Base-by-base conservation (phyloP, 2,329 filamentous ascomycete species). In the Penicillium sp. region DNA sequence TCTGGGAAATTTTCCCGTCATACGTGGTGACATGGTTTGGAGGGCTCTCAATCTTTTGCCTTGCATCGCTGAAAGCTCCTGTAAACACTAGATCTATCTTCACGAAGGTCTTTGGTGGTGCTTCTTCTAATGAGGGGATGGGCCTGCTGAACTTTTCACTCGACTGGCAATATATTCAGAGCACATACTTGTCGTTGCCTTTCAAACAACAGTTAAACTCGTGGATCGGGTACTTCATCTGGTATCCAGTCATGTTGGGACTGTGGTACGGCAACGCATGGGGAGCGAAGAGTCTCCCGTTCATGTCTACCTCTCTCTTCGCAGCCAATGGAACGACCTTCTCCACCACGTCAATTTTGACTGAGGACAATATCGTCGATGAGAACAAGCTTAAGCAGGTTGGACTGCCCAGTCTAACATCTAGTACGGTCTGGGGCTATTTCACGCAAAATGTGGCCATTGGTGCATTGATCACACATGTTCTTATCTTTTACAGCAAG, bases 251-350 rank as follows among this genome's bases (percentile, higher is more conserved):
- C 5, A 64, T 67, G 58, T 34, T 63, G 3, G 62, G 56, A 0
- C 45, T 67, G 2, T 68, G 65, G 43, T 68, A 67, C 49, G 56
- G 63, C 47, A 67, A 67, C 45, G 58, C 49, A 3, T 68, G 63
- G 64, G 49, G 58, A 34, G 56, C 65, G 1, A 53, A 58, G 16
- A 50, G 31, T 4, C 59, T 67, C 27, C 66, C 66, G 1, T 68
- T 68, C 57, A 68, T 68, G 66, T 68, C 66, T 3, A 62, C 59
- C 0, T 72, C 53, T 63, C 74, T 74, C 1, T 72, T 73, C 43
- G 43, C 47, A 3, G 42, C 46, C 11, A 71, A 70, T 22, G 68
- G 69, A 6, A 67, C 58, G 1, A 50, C 50, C 2, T 65, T 66
- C 31, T 49, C 56, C 5, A 63, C 60, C 0, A 57, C 60, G 0